Evolutionary conservation across 352 stramenopile species (phyloP).

Genomic region (Phytophthora capsici): DNA sequence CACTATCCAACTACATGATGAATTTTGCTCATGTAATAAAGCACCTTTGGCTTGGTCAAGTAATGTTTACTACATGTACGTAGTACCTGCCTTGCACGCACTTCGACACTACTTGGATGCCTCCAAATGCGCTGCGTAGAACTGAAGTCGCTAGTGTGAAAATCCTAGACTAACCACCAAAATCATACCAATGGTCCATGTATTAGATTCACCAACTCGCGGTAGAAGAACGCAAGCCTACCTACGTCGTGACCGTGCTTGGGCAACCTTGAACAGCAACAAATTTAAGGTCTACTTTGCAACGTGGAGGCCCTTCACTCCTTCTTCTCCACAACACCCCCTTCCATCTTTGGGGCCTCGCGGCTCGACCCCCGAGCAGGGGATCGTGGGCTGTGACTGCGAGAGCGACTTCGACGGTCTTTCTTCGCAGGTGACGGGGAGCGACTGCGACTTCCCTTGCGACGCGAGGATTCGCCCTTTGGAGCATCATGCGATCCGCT

Average conservation of each 20-base stretch:
- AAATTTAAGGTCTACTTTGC: constrained; percentile 36
- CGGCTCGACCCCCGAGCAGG: constrained; percentile 22
- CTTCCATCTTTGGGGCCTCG: constrained; percentile 12
- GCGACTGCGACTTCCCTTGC: constrained; percentile 51
- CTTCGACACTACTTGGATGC: too few species aligned
- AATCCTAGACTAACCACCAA: constrained; percentile 2
- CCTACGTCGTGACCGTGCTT: constrained; percentile 13
- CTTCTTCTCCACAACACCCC: constrained; percentile 30
- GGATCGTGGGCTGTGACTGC: constrained; percentile 50
- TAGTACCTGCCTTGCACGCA: too few species aligned
- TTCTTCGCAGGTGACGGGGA: constrained; percentile 55
- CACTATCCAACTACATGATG: not conserved
- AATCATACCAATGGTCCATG: constrained; percentile 33
- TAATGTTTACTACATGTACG: too few species aligned
- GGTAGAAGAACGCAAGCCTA: constrained; percentile 11
- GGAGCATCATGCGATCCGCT: constrained; percentile 58
- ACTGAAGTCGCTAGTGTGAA: too few species aligned
- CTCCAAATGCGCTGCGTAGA: too few species aligned
- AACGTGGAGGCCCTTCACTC: constrained; percentile 25
- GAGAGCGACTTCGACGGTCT: constrained; percentile 57
- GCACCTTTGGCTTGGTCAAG: not conserved
- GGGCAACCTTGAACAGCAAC: constrained; percentile 26
- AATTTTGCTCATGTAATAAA: not conserved
- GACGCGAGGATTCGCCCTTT: constrained; percentile 45
- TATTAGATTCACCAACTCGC: constrained; percentile 35